Evolutionary conservation across 1,139 yeast genomes (phyloP).

Genomic region (Nakaseomyces delphensis): DNA sequence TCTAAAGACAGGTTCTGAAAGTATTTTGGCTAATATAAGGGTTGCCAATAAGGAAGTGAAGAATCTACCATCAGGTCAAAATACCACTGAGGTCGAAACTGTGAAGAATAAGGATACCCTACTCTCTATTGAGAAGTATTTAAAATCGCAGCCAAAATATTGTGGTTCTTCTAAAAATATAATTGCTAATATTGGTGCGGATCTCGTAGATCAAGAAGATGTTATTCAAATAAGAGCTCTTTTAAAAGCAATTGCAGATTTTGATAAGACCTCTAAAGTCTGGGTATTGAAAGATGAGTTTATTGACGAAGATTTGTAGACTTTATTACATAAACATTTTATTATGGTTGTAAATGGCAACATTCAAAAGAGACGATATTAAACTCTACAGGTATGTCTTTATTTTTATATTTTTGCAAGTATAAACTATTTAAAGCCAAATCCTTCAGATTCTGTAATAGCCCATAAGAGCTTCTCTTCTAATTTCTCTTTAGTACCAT

Average conservation of each 20-base stretch:
- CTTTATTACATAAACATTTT: neutral
- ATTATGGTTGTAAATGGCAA: too few relatives aligned
- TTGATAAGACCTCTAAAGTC: slow-evolving; percentile 49
- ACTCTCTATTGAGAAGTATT: slow-evolving; percentile 33
- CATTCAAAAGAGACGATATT: too few relatives aligned
- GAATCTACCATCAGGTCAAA: neutral
- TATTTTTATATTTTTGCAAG: neutral
- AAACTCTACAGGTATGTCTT: too few relatives aligned
- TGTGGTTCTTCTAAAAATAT: slow-evolving; percentile 54
- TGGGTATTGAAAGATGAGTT: slow-evolving; percentile 59
- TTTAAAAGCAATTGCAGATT: slow-evolving; percentile 57
- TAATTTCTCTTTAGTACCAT: slow-evolving; percentile 45
- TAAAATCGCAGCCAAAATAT: slow-evolving; percentile 33
- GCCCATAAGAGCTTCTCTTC: slow-evolving; percentile 53
- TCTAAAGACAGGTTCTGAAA: slow-evolving; percentile 21
- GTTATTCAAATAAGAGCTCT: slow-evolving; percentile 59
- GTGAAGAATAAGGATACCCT: slow-evolving; percentile 33
- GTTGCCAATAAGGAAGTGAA: slow-evolving; percentile 14
- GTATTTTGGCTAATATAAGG: slow-evolving; percentile 21
- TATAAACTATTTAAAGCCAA: slow-evolving; percentile 43
- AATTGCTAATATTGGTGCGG: slow-evolving; percentile 41
- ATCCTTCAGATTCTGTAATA: slow-evolving; percentile 73
- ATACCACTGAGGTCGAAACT: slow-evolving; percentile 9
- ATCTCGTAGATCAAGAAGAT: slow-evolving; percentile 45
- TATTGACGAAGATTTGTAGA: neutral